phyloP scores from a whole-genome alignment of 352 stramenopile genomes.

The Blastocystis sp. region DNA sequence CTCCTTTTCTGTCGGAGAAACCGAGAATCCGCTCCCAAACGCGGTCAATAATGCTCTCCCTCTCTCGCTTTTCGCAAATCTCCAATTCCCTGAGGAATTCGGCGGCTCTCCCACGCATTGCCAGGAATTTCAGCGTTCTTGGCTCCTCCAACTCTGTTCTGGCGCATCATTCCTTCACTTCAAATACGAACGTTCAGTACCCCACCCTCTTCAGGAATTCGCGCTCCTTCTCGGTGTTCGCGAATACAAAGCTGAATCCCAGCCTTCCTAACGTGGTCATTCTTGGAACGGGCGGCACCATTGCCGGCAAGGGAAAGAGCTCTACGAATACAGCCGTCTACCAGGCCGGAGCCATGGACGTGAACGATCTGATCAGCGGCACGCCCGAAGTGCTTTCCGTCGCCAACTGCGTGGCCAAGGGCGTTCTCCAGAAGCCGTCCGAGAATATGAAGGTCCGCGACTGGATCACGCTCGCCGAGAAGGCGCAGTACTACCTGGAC shows the following conservation, averaged over 20 bases:
- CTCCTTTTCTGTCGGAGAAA: too few species aligned
- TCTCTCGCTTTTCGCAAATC: neutral
- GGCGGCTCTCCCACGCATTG: neutral
- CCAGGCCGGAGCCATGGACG: constrained; percentile 62
- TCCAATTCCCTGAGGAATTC: neutral
- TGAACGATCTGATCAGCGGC: constrained; percentile 36
- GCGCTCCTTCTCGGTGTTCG: constrained; percentile 39
- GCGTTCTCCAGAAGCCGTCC: constrained; percentile 62
- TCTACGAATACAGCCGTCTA: constrained; percentile 67
- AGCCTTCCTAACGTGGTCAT: constrained; percentile 62
- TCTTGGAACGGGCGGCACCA: constrained; percentile 55
- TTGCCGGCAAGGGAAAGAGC: constrained; percentile 65
- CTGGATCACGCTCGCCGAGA: constrained; percentile 53
- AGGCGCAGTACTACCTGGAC: constrained; percentile 52
- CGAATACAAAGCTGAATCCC: constrained; percentile 4
- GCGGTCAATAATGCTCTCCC: neutral
- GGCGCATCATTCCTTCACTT: neutral
- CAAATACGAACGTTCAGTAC: neutral
- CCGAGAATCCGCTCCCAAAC: neutral
- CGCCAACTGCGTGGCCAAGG: constrained; percentile 60
- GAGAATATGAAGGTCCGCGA: constrained; percentile 64
- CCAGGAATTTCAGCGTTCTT: neutral
- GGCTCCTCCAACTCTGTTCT: neutral
- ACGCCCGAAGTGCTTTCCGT: constrained; percentile 40
- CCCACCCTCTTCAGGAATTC: constrained; percentile 3